Evolutionary conservation across 2,329 filamentous ascomycete species (phyloP), one percentile per base, ranked within the genome.

Genomic region (Aaosphaeria arxii): DNA sequence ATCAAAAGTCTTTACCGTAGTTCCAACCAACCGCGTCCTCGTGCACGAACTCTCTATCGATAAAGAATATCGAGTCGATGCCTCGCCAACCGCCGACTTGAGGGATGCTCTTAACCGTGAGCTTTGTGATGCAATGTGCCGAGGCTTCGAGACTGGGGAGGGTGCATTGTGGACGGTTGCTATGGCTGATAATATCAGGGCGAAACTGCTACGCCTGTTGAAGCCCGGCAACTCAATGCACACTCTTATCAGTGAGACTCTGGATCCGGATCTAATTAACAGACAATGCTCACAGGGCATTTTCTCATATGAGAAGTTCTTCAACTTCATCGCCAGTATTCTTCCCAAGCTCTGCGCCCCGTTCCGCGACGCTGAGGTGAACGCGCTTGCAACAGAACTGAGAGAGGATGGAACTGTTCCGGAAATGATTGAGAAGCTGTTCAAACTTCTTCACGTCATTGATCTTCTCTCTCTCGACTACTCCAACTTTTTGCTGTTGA

Each of bases 221-320:
- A 85, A 84, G 58, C 78, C 83, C 2, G 85, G 84, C 6, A 88
- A 87, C 62, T 82, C 84, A 13, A 87, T 91, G 80, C 79, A 91
- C 63, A 85, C 78, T 3, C 78, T 89, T 40, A 89, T 92, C 49
- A 83, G 83, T 2, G 88, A 91, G 61, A 82, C 87, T 1, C 74
- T 94, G 28, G 89, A 92, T 56, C 82, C 84, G 1, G 85, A 89
- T 36, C 77, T 87, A 52, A 85, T 90, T 30, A 77, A 80, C 51
- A 80, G 79, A 38, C 86, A 91, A 55, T 89, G 88, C 59, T 74
- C 75, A 7, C 78, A 84, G 46, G 88, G 88, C 11, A 83, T 82
- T 43, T 92, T 92, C 65, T 91, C 88, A 0, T 91, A 91, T 55
- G 85, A 88, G 55, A 86, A 84, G 49, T 91, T 92, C 70, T 92